Percentiles rank a stretch among this genome's conserved stretches.
Conservation (phyloP, 192 early-diverging fungal species). For the Rhizophagus prolifer region DNA sequence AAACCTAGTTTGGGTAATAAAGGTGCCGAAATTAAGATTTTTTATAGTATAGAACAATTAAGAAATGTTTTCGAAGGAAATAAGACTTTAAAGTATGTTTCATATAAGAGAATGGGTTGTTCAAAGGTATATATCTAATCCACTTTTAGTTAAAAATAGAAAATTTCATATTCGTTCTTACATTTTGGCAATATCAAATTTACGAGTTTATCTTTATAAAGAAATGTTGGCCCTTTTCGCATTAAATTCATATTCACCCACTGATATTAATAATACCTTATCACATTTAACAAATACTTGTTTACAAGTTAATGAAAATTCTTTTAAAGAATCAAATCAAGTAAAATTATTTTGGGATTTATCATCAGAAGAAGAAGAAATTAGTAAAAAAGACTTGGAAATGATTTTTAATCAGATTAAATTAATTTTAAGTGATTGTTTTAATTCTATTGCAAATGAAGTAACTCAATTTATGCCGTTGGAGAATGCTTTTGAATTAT, state of each 20-base stretch:
- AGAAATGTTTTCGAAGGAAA: slow-evolving; percentile 42
- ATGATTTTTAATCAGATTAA: slow-evolving; percentile 58
- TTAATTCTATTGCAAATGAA: slow-evolving; percentile 58
- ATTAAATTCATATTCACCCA: slow-evolving; percentile 44
- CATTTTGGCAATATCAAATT: slow-evolving; percentile 56
- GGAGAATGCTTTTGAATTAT: slow-evolving; percentile 63
- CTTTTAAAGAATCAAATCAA: slow-evolving; percentile 43
- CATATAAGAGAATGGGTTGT: slow-evolving; percentile 72
- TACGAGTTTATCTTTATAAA: slow-evolving; percentile 58
- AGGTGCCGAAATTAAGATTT: slow-evolving; percentile 63
- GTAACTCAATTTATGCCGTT: slow-evolving; percentile 65
- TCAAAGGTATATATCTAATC: slow-evolving; percentile 61
- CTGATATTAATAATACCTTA: slow-evolving; percentile 46
- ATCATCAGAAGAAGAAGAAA: slow-evolving; percentile 9
- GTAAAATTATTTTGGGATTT: slow-evolving; percentile 61
- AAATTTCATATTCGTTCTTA: slow-evolving; percentile 71
- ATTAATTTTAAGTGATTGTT: slow-evolving; percentile 51
- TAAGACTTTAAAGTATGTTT: slow-evolving; percentile 38
- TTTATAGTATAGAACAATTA: slow-evolving; percentile 54
- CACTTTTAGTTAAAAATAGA: slow-evolving; percentile 51
- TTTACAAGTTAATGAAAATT: slow-evolving; percentile 47
- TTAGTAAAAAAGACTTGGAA: slow-evolving; percentile 38
- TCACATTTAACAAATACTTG: slow-evolving; percentile 69
- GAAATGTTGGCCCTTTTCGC: slow-evolving; percentile 70
- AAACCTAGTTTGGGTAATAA: slow-evolving; percentile 66